Percentiles rank a stretch among this genome's conserved stretches.
Conservation (phyloP, 176 grass and related monocot genomes). For the Cymbopogon citratus region DNA sequence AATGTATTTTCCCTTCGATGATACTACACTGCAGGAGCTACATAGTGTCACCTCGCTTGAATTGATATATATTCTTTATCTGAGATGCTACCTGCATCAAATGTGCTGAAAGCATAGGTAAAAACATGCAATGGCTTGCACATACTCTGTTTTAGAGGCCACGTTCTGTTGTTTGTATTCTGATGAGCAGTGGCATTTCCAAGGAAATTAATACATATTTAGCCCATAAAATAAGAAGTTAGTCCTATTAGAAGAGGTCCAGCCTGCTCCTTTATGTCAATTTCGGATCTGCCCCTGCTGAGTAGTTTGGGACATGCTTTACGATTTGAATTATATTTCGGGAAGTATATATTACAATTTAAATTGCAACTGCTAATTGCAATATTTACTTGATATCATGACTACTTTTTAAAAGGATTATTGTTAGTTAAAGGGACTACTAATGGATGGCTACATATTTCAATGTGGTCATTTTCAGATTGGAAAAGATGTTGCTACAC, state of each 20-base stretch:
- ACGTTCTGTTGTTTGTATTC: neutral
- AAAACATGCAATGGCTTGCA: neutral
- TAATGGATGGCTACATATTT: conserved; percentile 14
- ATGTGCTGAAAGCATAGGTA: neutral
- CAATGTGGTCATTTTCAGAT: conserved; percentile 53
- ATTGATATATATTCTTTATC: neutral
- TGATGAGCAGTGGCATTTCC: neutral
- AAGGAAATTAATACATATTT: neutral
- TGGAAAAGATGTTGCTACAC: conserved; percentile 87
- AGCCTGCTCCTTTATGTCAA: neutral
- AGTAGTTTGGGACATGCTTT: neutral
- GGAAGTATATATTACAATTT: neutral
- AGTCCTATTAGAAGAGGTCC: neutral
- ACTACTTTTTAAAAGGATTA: conserved; percentile 5
- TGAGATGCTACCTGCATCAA: neutral
- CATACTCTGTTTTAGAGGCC: neutral
- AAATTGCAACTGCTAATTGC: neutral
- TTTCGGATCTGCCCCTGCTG: neutral
- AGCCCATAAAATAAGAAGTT: neutral
- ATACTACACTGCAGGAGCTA: neutral
- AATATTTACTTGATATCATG: neutral
- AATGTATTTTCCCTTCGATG: neutral
- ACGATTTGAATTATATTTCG: neutral
- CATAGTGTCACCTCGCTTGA: conserved; percentile 7
- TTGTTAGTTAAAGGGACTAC: neutral